phyloP scores from a whole-genome alignment of 257 asterid genomes.

The Solanum bulbocastanum region DNA sequence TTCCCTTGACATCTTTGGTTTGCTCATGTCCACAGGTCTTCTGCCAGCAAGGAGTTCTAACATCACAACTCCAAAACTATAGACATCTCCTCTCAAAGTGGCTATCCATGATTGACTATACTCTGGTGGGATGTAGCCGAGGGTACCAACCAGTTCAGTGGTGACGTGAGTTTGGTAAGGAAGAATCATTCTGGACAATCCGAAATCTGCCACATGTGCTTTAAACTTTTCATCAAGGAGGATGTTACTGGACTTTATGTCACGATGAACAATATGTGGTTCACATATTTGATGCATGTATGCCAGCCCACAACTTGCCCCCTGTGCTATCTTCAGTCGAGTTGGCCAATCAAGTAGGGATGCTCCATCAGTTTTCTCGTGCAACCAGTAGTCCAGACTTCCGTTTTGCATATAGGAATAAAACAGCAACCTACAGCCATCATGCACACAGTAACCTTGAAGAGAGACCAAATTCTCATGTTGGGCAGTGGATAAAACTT shows the following conservation, averaged over 20 bases:
- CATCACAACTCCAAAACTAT: conserved; percentile 90
- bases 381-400: conserved; percentile 92
- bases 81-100: conserved; percentile 86
- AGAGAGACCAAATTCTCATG: conserved; percentile 82
- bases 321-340: conserved; percentile 64
- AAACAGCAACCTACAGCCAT: conserved; percentile 68
- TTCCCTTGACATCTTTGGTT: conserved; percentile 64
- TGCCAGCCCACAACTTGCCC: conserved; percentile 76
- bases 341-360: conserved; percentile 75
- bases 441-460: conserved; percentile 88
- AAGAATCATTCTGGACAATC: conserved; percentile 75
- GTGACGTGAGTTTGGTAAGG: conserved; percentile 90
- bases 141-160: conserved; percentile 91
- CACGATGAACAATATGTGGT: conserved; percentile 96
- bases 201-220: conserved; percentile 94
- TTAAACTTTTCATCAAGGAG: conserved; percentile 75
- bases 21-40: conserved; percentile 83
- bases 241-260: conserved; percentile 87
- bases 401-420: conserved; percentile 94
- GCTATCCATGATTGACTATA: conserved; percentile 96
- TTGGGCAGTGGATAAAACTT: conserved; percentile 84
- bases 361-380: conserved; percentile 79
- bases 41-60: conserved; percentile 78
- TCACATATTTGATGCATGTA: conserved; percentile 90
- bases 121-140: conserved; percentile 96